A percentile compares a stretch with the other conserved stretches of the same genome.
These are phyloP conservation scores for Athelia sp. DNA, from an alignment of 1,284 basidiomycete genomes.

Conservation along the genomic window DNA sequence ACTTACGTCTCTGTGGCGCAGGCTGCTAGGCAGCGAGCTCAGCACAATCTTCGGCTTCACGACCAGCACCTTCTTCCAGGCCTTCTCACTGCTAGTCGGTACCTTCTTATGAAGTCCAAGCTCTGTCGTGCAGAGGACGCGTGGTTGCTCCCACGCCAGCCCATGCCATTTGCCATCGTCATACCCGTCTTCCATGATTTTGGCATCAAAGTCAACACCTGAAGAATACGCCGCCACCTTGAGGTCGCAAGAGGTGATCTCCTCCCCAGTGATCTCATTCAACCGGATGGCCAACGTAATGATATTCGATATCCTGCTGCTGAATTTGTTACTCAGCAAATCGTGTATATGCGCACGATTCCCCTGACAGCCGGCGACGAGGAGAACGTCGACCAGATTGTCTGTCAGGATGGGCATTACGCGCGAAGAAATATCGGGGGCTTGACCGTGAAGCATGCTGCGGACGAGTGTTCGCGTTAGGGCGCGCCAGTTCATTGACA, in stretches of 20 bases:
- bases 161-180: slow-evolving; percentile 18
- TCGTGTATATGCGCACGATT: slow-evolving; percentile 13
- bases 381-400: slow-evolving; percentile 22
- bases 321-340: slow-evolving; percentile 17
- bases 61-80: too few species aligned
- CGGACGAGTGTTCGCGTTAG: slow-evolving; percentile 23
- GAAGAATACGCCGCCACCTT: slow-evolving; percentile 23
- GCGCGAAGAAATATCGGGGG: neutral
- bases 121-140: slow-evolving; percentile 27
- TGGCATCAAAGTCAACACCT: slow-evolving; percentile 20
- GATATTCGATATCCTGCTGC: slow-evolving; percentile 21
- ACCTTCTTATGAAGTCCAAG: slow-evolving; percentile 24
- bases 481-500: slow-evolving; percentile 25
- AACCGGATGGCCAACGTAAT: slow-evolving; percentile 20
- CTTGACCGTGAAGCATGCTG: neutral
- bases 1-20: too few species aligned
- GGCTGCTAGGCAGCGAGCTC: too few species aligned
- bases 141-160: slow-evolving; percentile 5
- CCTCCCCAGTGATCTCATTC: slow-evolving; percentile 27
- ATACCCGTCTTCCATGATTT: slow-evolving; percentile 27
- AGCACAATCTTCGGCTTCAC: too few species aligned
- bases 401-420: neutral
- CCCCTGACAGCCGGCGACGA: slow-evolving; percentile 20
- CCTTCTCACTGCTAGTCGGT: too few species aligned
- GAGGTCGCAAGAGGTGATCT: slow-evolving; percentile 23